Evolutionary conservation across 257 asterid genomes (phyloP).

Genomic region (Eucommia ulmoides): DNA sequence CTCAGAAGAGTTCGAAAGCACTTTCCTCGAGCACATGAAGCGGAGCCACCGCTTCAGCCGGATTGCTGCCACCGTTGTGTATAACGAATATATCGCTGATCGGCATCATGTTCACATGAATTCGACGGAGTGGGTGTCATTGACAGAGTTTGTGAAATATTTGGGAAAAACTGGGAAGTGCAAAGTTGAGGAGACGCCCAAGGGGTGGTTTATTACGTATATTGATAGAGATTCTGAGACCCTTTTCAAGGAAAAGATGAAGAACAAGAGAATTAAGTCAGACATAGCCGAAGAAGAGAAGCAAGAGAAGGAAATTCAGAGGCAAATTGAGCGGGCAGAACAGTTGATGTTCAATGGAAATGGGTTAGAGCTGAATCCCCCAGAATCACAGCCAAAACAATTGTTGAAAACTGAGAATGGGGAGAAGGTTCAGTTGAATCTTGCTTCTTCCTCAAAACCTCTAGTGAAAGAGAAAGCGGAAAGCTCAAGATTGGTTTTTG

Average conservation of each 20-base stretch:
- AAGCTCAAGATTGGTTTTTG: conserved; percentile 38
- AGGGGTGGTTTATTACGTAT: conserved; percentile 93
- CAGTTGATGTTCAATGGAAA: conserved; percentile 25
- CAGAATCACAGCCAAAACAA: conserved; percentile 22
- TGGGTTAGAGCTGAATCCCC: conserved; percentile 14
- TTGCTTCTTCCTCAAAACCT: conserved; percentile 35
- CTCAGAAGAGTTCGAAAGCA: conserved; percentile 62
- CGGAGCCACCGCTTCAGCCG: conserved; percentile 89
- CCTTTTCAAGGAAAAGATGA: conserved; percentile 79
- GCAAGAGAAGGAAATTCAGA: conserved; percentile 73
- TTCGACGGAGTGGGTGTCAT: conserved; percentile 84
- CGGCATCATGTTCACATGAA: conserved; percentile 85
- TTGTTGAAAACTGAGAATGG: conserved; percentile 46
- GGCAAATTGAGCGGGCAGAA: conserved; percentile 82
- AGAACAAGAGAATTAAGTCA: conserved; percentile 69
- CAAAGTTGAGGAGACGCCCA: conserved; percentile 84
- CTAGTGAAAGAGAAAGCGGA: conserved; percentile 29
- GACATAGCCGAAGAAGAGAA: conserved; percentile 86
- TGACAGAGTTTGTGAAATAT: conserved; percentile 79
- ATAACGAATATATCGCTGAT: conserved; percentile 78
- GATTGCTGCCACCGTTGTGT: conserved; percentile 85
- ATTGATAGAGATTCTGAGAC: conserved; percentile 89
- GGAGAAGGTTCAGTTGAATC: conserved; percentile 45
- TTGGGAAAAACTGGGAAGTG: conserved; percentile 75
- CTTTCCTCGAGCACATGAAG: conserved; percentile 79